phyloP scores from a whole-genome alignment of 1,284 basidiomycete species.

The Leccinum glutinopallens region DNA sequence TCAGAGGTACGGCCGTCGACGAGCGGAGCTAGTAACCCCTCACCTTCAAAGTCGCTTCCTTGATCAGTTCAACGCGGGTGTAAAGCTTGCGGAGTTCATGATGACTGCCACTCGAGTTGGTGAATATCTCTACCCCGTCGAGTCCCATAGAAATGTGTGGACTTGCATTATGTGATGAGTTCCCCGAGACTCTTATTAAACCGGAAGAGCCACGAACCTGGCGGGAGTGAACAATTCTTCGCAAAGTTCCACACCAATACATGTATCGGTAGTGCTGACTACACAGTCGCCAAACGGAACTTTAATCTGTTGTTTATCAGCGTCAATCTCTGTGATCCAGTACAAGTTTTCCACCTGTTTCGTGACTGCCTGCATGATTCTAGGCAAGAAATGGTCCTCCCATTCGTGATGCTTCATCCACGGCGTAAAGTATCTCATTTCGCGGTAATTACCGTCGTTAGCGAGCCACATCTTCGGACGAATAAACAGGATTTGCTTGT shows the following conservation, averaged over 20 bases:
- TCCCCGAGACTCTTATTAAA: neutral
- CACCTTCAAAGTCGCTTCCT: slow-evolving; percentile 95
- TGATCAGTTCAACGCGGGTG: slow-evolving; percentile 91
- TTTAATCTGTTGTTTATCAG: slow-evolving; percentile 48
- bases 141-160: slow-evolving; percentile 97
- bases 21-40: neutral
- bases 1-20: neutral
- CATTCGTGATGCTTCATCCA: slow-evolving; percentile 89
- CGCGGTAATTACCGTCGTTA: slow-evolving; percentile 98
- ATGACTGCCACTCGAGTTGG: slow-evolving; percentile 96
- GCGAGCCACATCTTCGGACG: slow-evolving; percentile 99
- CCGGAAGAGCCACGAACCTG: slow-evolving; percentile 55
- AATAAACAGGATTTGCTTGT: slow-evolving; percentile 88
- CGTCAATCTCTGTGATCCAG: neutral
- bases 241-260: slow-evolving; percentile 94
- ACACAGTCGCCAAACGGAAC: slow-evolving; percentile 97
- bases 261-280: slow-evolving; percentile 91
- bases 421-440: slow-evolving; percentile 88
- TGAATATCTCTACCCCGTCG: slow-evolving; percentile 98
- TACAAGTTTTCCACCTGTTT: slow-evolving; percentile 65
- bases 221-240: slow-evolving; percentile 97
- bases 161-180: slow-evolving; percentile 35
- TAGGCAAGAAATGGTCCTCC: slow-evolving; percentile 89
- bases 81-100: slow-evolving; percentile 96
- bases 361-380: slow-evolving; percentile 84